A percentile compares a stretch with the other conserved stretches of the same genome.
Evolutionary conservation across 495 filamentous ascomycete genomes (phyloP).

Genomic region (Hyaloscypha finlandica): DNA sequence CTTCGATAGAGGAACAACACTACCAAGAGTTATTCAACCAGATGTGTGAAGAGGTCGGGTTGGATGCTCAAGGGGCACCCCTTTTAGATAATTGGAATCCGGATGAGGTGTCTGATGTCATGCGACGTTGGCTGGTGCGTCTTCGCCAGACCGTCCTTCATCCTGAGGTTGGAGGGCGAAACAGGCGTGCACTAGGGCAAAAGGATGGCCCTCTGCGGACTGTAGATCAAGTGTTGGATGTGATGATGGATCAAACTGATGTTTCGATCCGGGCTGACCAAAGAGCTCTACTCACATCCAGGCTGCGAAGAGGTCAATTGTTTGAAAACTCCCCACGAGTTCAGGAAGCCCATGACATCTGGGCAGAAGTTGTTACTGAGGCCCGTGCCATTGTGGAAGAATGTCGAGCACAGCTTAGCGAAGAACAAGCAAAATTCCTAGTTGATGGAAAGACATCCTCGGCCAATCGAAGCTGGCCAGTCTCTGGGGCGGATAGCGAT

Average conservation of each 20-base stretch:
- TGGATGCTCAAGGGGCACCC: constrained; percentile 66
- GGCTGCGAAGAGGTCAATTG: constrained; percentile 71
- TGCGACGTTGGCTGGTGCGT: constrained; percentile 58
- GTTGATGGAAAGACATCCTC: constrained; percentile 15
- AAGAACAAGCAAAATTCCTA: constrained; percentile 23
- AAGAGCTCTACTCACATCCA: constrained; percentile 59
- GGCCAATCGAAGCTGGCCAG: not conserved
- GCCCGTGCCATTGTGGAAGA: constrained; percentile 60
- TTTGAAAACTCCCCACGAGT: constrained; percentile 60
- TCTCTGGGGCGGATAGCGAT: constrained; percentile 35
- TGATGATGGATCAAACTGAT: constrained; percentile 86
- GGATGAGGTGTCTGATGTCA: constrained; percentile 50
- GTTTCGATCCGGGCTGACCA: constrained; percentile 63
- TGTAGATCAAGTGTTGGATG: constrained; percentile 78
- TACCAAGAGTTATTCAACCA: constrained; percentile 72
- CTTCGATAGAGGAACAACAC: constrained; percentile 82
- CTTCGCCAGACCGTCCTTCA: constrained; percentile 88
- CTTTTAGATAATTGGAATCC: constrained; percentile 61
- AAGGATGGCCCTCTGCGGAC: constrained; percentile 70
- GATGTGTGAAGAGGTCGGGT: constrained; percentile 68
- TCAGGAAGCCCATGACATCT: constrained; percentile 63
- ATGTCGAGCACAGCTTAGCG: constrained; percentile 58
- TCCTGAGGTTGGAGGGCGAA: constrained; percentile 70
- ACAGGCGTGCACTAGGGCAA: constrained; percentile 65
- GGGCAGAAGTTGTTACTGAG: constrained; percentile 60